Conservation (phyloP, 202 grass and related monocot genomes). For the Brachypodium distachyon region DNA sequence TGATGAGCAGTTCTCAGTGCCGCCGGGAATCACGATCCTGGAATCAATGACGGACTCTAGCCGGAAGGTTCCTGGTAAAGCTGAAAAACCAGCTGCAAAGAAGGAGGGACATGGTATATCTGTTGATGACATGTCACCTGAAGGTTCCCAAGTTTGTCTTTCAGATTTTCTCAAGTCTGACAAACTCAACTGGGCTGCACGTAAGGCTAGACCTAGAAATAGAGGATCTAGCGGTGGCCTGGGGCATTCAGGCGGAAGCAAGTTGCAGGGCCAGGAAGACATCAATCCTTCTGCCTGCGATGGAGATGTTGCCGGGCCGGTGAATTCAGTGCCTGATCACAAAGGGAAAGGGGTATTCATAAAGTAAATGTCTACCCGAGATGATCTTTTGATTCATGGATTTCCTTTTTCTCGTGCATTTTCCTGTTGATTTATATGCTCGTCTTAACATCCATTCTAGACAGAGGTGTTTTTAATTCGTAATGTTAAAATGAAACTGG, state of each 20-base stretch:
- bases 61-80: background rate
- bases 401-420: too few relatives aligned
- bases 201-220: too few relatives aligned
- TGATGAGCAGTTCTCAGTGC: background rate
- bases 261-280: slow-evolving; percentile 10
- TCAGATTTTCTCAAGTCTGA: slow-evolving; percentile 16
- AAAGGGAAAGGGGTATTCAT: slow-evolving; percentile 30
- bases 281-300: background rate
- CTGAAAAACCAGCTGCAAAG: background rate
- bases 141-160: background rate
- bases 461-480: too few relatives aligned
- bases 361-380: too few relatives aligned
- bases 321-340: slow-evolving; percentile 27
- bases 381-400: too few relatives aligned
- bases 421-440: too few relatives aligned
- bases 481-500: too few relatives aligned
- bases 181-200: slow-evolving; percentile 33
- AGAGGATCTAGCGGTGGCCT: slow-evolving; percentile 20
- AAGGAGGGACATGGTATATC: background rate
- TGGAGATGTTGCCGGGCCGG: slow-evolving; percentile 15
- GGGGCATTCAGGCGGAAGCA: slow-evolving; percentile 15
- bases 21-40: background rate
- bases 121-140: background rate
- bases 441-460: too few relatives aligned
- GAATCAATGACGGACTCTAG: background rate